phyloP scores from a whole-genome alignment of 331 rosid genomes.

The Rhamnella rubrinervis region DNA sequence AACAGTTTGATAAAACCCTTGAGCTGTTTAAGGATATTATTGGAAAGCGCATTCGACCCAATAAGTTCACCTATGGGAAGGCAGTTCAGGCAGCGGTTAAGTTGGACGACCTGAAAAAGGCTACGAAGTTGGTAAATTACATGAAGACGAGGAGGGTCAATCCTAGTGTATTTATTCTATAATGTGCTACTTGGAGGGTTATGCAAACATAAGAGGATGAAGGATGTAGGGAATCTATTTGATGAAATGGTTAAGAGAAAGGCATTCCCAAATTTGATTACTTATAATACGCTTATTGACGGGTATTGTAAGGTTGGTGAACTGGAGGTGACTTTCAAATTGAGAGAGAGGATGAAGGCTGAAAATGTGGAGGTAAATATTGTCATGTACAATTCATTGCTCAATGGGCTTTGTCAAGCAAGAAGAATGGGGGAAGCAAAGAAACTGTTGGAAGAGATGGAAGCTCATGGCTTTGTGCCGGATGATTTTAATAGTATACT shows the following conservation, averaged over 20 bases:
- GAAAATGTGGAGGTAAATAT: conserved; percentile 46
- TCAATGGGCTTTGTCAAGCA: conserved; percentile 55
- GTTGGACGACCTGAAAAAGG: conserved; percentile 47
- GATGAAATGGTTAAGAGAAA: conserved; percentile 57
- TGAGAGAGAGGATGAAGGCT: conserved; percentile 61
- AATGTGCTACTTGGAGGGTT: conserved; percentile 51
- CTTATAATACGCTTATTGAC: conserved; percentile 60
- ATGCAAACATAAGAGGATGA: conserved; percentile 44
- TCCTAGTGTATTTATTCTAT: conserved; percentile 45
- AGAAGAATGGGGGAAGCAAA: conserved; percentile 53
- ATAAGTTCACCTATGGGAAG: conserved; percentile 46
- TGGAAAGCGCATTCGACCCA: conserved; percentile 44
- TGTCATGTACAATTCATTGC: conserved; percentile 65
- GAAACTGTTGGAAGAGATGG: conserved; percentile 63
- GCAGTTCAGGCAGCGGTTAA: conserved; percentile 62
- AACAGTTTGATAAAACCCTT: conserved; percentile 39
- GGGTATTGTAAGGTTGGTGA: conserved; percentile 68
- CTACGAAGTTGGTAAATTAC: conserved; percentile 32
- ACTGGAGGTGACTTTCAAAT: conserved; percentile 52
- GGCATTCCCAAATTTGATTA: conserved; percentile 45
- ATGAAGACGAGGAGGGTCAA: conserved; percentile 45
- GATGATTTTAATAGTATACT: conserved; percentile 49
- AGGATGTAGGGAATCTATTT: conserved; percentile 58
- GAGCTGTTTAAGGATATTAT: conserved; percentile 42
- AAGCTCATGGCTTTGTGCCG: conserved; percentile 47